phyloP scores from a whole-genome alignment of 306 rosid species.

The Ormosia emarginata region DNA sequence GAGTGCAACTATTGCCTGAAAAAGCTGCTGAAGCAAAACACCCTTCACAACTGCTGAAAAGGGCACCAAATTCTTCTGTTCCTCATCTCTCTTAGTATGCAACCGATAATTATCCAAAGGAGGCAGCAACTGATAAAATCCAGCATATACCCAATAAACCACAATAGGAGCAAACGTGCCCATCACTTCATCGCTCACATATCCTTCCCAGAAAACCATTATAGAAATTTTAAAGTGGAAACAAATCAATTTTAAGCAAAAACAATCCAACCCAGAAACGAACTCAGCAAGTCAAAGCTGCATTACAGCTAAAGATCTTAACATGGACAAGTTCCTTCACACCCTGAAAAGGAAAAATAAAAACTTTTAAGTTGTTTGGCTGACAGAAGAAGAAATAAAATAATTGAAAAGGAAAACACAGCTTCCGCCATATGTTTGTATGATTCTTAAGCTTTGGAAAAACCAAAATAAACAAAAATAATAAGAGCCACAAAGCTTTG shows the following conservation, averaged over 20 bases:
- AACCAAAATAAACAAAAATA: background rate
- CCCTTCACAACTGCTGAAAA: conserved; percentile 67
- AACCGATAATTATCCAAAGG: conserved; percentile 64
- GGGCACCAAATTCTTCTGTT: conserved; percentile 64
- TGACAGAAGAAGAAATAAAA: background rate
- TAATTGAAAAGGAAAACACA: background rate
- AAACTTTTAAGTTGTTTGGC: background rate
- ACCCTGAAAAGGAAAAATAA: conserved; percentile 37
- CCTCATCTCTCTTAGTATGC: conserved; percentile 67
- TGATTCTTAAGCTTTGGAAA: background rate
- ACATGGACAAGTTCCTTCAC: conserved; percentile 29
- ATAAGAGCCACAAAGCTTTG: background rate
- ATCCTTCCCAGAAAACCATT: conserved; percentile 81
- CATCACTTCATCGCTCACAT: conserved; percentile 81
- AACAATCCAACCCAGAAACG: conserved; percentile 27
- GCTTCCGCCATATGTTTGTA: background rate
- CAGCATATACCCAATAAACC: conserved; percentile 87
- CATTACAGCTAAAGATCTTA: conserved; percentile 44
- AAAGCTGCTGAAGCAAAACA: conserved; percentile 80
- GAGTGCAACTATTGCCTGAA: conserved; percentile 87
- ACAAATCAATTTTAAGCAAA: conserved; percentile 9
- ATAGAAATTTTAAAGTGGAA: background rate
- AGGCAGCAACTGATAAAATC: conserved; percentile 66
- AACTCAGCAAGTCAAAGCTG: conserved; percentile 29
- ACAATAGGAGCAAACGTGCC: conserved; percentile 89